phyloP scores from a whole-genome alignment of 257 asterid species.

The Ligustrum vulgare region DNA sequence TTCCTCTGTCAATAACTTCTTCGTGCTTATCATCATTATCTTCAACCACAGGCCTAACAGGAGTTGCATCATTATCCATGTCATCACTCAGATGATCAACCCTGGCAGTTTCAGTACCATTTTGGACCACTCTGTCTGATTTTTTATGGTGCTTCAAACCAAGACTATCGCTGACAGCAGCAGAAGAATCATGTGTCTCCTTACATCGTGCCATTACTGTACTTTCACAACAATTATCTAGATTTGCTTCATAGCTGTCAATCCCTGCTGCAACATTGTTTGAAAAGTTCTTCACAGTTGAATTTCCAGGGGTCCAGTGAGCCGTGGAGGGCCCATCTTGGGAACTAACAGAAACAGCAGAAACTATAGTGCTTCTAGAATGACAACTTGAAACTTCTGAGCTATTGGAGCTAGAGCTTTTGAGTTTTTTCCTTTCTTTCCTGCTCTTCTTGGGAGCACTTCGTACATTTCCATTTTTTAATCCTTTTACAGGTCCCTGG shows the following conservation, averaged over 20 bases:
- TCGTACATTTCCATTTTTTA: constrained; percentile 47
- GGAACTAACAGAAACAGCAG: constrained; percentile 36
- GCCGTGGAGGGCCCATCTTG: constrained; percentile 41
- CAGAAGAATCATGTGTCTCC: constrained; percentile 31
- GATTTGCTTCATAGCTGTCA: constrained; percentile 32
- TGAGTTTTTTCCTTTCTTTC: constrained; percentile 73
- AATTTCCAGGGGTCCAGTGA: constrained; percentile 42
- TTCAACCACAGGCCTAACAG: constrained; percentile 40
- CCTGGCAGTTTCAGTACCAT: too few species aligned
- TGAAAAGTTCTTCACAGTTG: constrained; percentile 36
- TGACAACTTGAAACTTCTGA: constrained; percentile 49
- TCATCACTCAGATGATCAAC: constrained; percentile 29
- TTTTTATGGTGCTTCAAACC: constrained; percentile 36
- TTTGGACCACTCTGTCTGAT: constrained; percentile 8
- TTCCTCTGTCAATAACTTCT: constrained; percentile 22
- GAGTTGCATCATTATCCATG: background rate
- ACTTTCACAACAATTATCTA: constrained; percentile 20
- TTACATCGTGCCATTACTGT: constrained; percentile 19
- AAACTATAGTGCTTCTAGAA: constrained; percentile 37
- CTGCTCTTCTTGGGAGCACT: constrained; percentile 69
- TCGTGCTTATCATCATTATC: constrained; percentile 34
- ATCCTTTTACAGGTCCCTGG: constrained; percentile 74
- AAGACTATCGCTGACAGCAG: constrained; percentile 28
- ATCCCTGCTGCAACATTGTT: constrained; percentile 32
- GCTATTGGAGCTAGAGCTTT: constrained; percentile 42